Conservation (phyloP, 192 early-diverging fungal genomes). For the Backusella liffmaniae region DNA sequence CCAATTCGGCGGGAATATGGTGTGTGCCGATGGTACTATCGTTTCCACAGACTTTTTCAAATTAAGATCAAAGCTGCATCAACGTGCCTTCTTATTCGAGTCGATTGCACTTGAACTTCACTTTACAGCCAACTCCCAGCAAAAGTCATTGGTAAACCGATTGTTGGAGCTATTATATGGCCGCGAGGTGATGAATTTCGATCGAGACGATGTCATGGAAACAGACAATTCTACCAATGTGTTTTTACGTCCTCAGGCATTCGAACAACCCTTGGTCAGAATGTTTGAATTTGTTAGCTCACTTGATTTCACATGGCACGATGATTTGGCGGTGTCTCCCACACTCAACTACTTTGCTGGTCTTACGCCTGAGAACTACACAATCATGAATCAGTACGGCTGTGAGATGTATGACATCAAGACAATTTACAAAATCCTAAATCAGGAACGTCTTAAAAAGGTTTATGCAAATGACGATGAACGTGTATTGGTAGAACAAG, state of each 20-base stretch:
- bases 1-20: constrained; percentile 5
- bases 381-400: constrained; percentile 56
- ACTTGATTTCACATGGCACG: constrained; percentile 57
- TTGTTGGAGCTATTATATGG: constrained; percentile 43
- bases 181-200: constrained; percentile 14
- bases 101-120: constrained; percentile 87
- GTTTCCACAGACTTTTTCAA: constrained; percentile 26
- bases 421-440: constrained; percentile 61
- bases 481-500: constrained; percentile 47
- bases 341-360: constrained; percentile 41
- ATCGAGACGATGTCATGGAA: constrained; percentile 10
- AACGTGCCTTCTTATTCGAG: constrained; percentile 86
- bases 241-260: constrained; percentile 8
- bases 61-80: constrained; percentile 65
- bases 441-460: constrained; percentile 15
- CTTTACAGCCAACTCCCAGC: constrained; percentile 33
- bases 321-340: constrained; percentile 21
- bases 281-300: constrained; percentile 71
- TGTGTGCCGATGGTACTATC: neutral
- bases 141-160: constrained; percentile 36
- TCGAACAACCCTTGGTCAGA: constrained; percentile 68
- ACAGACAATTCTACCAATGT: neutral
- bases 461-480: constrained; percentile 45
- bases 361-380: constrained; percentile 48
- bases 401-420: constrained; percentile 69